Evolutionary conservation across 208 protist species (phyloP).

Genomic region (Angomonas ambiguus): DNA sequence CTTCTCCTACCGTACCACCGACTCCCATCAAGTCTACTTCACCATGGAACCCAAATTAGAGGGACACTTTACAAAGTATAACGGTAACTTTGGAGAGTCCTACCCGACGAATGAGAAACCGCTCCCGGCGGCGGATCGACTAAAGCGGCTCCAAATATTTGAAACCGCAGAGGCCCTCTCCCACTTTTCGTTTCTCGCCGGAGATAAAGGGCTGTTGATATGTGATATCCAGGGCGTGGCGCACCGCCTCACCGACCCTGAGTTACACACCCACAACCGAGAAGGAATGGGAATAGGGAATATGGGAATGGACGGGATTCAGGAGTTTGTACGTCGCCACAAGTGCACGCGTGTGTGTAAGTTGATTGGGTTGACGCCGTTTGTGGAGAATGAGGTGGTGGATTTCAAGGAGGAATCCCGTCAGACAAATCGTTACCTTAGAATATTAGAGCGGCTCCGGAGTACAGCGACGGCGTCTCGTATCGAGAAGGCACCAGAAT

Average conservation of each 20-base stretch:
- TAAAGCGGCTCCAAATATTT: slow-evolving; percentile 28
- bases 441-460: background rate
- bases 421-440: background rate
- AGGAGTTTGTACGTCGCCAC: slow-evolving; percentile 38
- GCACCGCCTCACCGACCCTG: slow-evolving; percentile 58
- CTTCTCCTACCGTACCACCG: slow-evolving; percentile 59
- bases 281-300: slow-evolving; percentile 65
- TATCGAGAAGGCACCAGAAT: background rate
- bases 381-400: slow-evolving; percentile 10
- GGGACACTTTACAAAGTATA: slow-evolving; percentile 79
- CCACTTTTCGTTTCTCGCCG: slow-evolving; percentile 61
- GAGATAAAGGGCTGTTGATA: slow-evolving; percentile 42
- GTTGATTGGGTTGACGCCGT: slow-evolving; percentile 21
- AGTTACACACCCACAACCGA: slow-evolving; percentile 62
- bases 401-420: background rate
- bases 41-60: slow-evolving; percentile 56
- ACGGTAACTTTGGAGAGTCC: slow-evolving; percentile 68
- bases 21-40: slow-evolving; percentile 56
- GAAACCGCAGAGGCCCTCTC: slow-evolving; percentile 75
- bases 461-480: background rate
- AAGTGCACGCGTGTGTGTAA: slow-evolving; percentile 56
- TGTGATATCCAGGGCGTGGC: slow-evolving; percentile 72
- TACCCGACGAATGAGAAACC: slow-evolving; percentile 44
- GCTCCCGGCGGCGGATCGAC: slow-evolving; percentile 23
- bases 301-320: slow-evolving; percentile 52